Evolutionary conservation across 495 filamentous ascomycete species (phyloP), one percentile per base, ranked within the genome.

Genomic region (Podospora australis): DNA sequence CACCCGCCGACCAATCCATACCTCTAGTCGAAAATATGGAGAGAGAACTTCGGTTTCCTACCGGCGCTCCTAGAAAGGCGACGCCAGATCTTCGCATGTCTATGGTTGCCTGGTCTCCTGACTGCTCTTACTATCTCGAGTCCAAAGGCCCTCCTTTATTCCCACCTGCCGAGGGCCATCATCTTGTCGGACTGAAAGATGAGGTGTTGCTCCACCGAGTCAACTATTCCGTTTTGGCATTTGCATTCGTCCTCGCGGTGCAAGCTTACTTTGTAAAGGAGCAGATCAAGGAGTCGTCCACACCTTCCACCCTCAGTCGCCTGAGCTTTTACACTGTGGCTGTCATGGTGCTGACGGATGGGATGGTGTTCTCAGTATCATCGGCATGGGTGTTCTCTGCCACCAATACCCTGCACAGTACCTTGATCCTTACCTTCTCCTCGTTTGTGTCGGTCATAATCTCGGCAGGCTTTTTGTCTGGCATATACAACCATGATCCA

Each of bases 111-210:
- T 98, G 90, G 66, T 96, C 91, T 16, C 92, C 92, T 14, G 91
- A 96, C 60, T 98, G 92, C 62, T 87, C 84, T 7, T 91, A 88
- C 57, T 80, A 94, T 26, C 78, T 98, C n/a, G 84, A 92, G 59
- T 88, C 86, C 4, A 90, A 92, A 64, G 86, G 87, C 0, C 79
- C 86, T 2, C 88, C 89, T 4, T 75, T 83, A 14, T 88, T 76
- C 52, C 64, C 81, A 6, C 78, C 79, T 2, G 71, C 69, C 16
- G 80, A 90, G 35, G 74, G 70, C 5, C 59, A 79, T 23, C 88
- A 94, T 63, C 72, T 95, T 17, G 58, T 74, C 8, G 90, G 92
- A 0, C 74, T 81, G 20, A 96, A 97, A 59, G 68, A 83, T 45
- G 90, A 96, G 59, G 71, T 84, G 10, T 84, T 82, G 50, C 73